A percentile compares a stretch with the other conserved stretches of the same genome.
Evolutionary conservation across 352 stramenopile species (phyloP).

Genomic region (Globisporangium megalacanthum): DNA sequence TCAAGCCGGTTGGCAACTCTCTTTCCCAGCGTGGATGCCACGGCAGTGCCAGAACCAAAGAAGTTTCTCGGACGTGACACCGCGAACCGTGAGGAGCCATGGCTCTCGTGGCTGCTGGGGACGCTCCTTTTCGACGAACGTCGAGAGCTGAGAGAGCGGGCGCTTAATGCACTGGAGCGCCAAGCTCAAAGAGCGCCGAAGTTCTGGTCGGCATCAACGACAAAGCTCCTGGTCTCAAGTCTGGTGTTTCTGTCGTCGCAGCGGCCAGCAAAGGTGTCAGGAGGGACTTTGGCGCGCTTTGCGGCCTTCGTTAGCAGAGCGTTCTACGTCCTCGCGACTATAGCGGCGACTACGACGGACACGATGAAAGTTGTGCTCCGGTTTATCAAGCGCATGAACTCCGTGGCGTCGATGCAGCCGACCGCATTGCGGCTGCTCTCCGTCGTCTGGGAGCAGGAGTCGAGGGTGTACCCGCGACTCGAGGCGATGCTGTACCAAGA

Average conservation of each 20-base stretch:
- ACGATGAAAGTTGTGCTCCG: slow-evolving; percentile 74
- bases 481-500: slow-evolving; percentile 45
- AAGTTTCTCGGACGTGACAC: neutral
- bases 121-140: slow-evolving; percentile 35
- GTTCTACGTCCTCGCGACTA: slow-evolving; percentile 41
- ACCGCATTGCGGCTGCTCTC: slow-evolving; percentile 55
- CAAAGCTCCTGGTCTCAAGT: slow-evolving; percentile 53
- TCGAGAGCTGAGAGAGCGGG: slow-evolving; percentile 13
- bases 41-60: neutral
- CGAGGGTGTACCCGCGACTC: slow-evolving; percentile 57
- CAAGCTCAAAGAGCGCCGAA: slow-evolving; percentile 20
- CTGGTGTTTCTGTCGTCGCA: slow-evolving; percentile 57
- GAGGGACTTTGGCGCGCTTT: neutral
- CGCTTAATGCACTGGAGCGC: slow-evolving; percentile 30
- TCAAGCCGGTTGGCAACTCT: slow-evolving; percentile 33
- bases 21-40: slow-evolving; percentile 13
- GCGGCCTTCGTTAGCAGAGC: slow-evolving; percentile 31
- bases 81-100: slow-evolving; percentile 16
- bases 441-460: slow-evolving; percentile 59
- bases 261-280: neutral
- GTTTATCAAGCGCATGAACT: slow-evolving; percentile 57
- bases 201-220: slow-evolving; percentile 23
- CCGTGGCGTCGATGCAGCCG: slow-evolving; percentile 20
- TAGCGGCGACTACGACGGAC: slow-evolving; percentile 49
- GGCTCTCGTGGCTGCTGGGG: slow-evolving; percentile 28